Conservation (phyloP, 257 asterid species). For the Dorcoceras hygrometricum region DNA sequence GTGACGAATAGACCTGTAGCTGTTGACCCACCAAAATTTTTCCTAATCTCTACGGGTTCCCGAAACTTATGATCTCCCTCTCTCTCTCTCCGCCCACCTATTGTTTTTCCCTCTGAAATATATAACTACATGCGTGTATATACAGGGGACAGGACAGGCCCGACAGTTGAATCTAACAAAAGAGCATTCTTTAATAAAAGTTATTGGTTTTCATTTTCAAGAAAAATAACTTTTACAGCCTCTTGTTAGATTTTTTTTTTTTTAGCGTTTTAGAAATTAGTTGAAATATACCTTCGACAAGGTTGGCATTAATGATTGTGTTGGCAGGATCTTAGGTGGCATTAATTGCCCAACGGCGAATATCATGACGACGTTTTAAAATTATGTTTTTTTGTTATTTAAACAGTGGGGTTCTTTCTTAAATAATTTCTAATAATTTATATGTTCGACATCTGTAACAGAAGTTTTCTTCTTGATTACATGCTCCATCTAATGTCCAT, state of each 20-base stretch:
- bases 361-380: not conserved
- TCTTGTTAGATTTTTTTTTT: too few species aligned
- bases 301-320: conserved; percentile 29
- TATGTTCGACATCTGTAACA: too few species aligned
- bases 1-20: conserved; percentile 50
- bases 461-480: too few species aligned
- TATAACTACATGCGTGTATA: conserved; percentile 1
- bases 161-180: not conserved
- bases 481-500: too few species aligned
- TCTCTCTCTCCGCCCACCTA: conserved; percentile 34
- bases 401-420: not conserved
- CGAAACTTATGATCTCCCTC: conserved; percentile 46
- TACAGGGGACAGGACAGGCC: not conserved
- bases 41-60: conserved; percentile 57
- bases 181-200: not conserved
- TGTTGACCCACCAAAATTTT: conserved; percentile 57
- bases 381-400: too few species aligned
- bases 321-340: not conserved
- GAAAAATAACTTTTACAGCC: too few species aligned
- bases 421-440: too few species aligned
- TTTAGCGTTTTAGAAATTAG: too few species aligned
- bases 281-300: too few species aligned
- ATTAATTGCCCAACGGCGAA: conserved; percentile 2
- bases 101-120: conserved; percentile 28
- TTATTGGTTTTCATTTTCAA: too few species aligned